Base-by-base conservation (phyloP, 768 basidiomycete species). In the Suillus fuscotomentosus region DNA sequence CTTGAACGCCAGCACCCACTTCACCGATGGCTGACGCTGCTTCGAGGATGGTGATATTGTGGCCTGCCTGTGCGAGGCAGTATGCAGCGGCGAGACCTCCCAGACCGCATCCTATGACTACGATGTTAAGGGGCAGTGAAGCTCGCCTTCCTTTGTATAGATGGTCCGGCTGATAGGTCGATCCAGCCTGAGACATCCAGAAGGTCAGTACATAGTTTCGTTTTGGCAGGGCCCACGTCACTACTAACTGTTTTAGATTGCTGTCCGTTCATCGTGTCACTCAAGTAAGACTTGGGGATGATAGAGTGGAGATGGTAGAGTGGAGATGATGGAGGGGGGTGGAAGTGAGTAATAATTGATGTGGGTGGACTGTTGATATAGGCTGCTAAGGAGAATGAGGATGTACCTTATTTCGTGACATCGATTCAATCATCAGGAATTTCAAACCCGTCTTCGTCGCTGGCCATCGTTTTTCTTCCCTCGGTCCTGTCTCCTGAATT, bases 1-100 rank as follows among this genome's bases (percentile, higher is more conserved):
- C 70, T 68, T 85, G 85, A 45, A 86, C 84, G 10, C 85, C 84
- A 6, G 85, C 84, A 4, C 85, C 84, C 10, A 83, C 77, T 63
- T 84, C 83, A 1, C 81, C 67, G 13, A 83, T 72, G 5, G 67
- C 65, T 0, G 67, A 56, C 0, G 83, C 82, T n/a, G 69, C 67
- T 67, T 86, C 84, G 38, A 86, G 71, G 55, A 85, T 73, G 34
- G 82, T 84, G 61, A 86, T 78, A 3, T 69, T 78, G 70, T 86
- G 84, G 3, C 85, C 85, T 0, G 80, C 79, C 24, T 76, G 75
- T 6, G 82, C 82, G 15, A 85, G 76, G 45, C 75, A 74, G 70
- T 77, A 81, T 13, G 83, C 84, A 2, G 82, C 78, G 1, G 82
- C 69, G 38, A 86, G 75, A 17, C 84, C 85, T 3, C 81, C 84